A percentile compares a stretch with the other conserved stretches of the same genome.
phyloP scores from a whole-genome alignment of 2,329 filamentous ascomycete species.

The Aspergillus texensis region DNA sequence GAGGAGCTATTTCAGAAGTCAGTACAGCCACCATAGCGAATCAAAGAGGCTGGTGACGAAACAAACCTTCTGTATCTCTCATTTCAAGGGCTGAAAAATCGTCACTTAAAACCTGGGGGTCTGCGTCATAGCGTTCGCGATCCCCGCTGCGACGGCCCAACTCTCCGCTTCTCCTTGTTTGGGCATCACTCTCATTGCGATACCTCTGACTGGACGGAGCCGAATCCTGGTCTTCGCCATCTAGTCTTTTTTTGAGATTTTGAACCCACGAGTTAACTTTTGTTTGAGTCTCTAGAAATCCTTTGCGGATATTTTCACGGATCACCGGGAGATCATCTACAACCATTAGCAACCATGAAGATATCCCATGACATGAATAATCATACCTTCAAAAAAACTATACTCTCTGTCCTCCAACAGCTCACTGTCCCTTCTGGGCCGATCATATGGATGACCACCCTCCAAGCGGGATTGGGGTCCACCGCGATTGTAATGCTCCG shows the following conservation, averaged over 20 bases:
- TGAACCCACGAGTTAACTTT: conserved; percentile 93
- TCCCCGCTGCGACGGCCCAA: conserved; percentile 75
- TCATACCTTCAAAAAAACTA: conserved; percentile 80
- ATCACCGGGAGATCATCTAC: conserved; percentile 90
- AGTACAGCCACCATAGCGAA: not conserved
- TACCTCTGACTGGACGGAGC: conserved; percentile 33
- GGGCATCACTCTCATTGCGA: conserved; percentile 42
- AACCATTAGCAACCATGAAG: conserved; percentile 17
- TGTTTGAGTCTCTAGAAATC: conserved; percentile 89
- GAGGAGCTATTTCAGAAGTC: conserved; percentile 48
- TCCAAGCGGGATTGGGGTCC: conserved; percentile 36
- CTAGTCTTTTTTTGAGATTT: conserved; percentile 87
- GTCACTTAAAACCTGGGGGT: conserved; percentile 85
- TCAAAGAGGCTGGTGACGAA: not conserved
- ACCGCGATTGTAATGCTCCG: conserved; percentile 75
- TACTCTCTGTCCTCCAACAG: conserved; percentile 71
- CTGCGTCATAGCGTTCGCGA: conserved; percentile 90
- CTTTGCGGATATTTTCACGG: conserved; percentile 88
- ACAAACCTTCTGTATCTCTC: conserved; percentile 62
- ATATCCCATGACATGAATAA: not conserved
- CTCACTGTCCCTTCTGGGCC: conserved; percentile 57
- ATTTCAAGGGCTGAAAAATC: conserved; percentile 75
- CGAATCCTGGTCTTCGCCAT: conserved; percentile 80
- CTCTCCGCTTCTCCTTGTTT: conserved; percentile 64
- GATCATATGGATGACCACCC: conserved; percentile 41